Evolutionary conservation across 2,329 filamentous ascomycete species (phyloP), one percentile per base, ranked within the genome.

Genomic region (Ophiocordyceps camponoti-floridani): DNA sequence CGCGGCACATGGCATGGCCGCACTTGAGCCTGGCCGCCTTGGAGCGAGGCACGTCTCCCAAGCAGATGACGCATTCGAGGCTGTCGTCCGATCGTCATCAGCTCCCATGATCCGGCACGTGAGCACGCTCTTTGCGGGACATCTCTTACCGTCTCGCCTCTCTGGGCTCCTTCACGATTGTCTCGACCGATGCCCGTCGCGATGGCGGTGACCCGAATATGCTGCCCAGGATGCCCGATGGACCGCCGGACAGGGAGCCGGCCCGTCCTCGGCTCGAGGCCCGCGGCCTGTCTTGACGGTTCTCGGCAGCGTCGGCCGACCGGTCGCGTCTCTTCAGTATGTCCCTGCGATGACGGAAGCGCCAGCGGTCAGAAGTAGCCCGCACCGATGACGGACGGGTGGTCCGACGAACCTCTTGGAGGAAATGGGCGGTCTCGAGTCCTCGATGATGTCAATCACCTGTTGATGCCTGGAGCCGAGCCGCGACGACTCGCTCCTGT

Each of bases 1-100:
- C 59, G 50, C 82, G 70, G 60, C 87, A 94, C 81, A 89, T 87
- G 49, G 77, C 75, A 60, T 94, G 86, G 3, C 77, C 77, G 57
- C 87, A 94, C 51, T 75, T 73, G 33, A 94, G 72, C 58, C 79
- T 83, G 35, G 78, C 78, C 31, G 80, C 73, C 58, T 76, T 78
- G 47, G 68, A 68, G 10, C 70, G 55, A 1, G 78, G 75, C 2
- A 82, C 63, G 49, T 84, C 78, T 49, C 84, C 79, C 55, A 79
- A 64, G 56, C 86, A 94, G 23, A 74, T 75, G 42, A 86, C 65
- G 53, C 86, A 94, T 54, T 82, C 73, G 41, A 81, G 70, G 47
- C 79, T 86, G 43, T 16, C 35, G 35, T 38, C 5, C 16, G 35
- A 38, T n/a, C n/a, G n/a, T 38, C 28, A 8, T 37, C 33, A 37